Evolutionary conservation across 805 yeast genomes (phyloP).

Genomic region (Wickerhamomyces tratensis): DNA sequence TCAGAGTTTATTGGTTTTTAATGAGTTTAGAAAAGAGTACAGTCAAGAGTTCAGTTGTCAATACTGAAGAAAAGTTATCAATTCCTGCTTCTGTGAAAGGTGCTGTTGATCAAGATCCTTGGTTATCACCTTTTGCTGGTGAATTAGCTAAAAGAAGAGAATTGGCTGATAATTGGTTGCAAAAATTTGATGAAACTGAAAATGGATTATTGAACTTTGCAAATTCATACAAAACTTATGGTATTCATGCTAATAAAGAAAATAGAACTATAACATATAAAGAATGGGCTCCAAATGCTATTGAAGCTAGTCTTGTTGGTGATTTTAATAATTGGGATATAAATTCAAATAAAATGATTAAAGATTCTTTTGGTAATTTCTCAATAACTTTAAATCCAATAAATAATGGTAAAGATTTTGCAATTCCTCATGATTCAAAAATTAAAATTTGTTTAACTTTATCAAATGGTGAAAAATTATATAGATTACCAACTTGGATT

Average conservation of each 20-base stretch:
- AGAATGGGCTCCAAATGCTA: conserved; percentile 91
- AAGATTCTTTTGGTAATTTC: conserved; percentile 69
- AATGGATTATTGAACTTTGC: conserved; percentile 66
- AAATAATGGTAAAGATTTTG: conserved; percentile 35
- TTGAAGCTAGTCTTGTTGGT: conserved; percentile 69
- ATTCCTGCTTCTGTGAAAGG: conserved; percentile 37
- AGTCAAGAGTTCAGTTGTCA: no score
- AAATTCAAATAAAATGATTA: conserved; percentile 40
- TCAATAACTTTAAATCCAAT: conserved; percentile 45
- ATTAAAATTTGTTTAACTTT: conserved; percentile 61
- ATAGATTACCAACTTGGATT: conserved; percentile 86
- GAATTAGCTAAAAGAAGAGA: conserved; percentile 61
- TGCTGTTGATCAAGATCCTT: conserved; percentile 72
- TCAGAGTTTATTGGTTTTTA: no score
- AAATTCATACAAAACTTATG: conserved; percentile 65
- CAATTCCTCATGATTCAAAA: conserved; percentile 75
- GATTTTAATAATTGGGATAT: conserved; percentile 86
- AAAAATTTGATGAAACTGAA: conserved; percentile 43
- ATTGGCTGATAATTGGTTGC: conserved; percentile 55
- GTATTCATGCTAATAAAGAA: conserved; percentile 51
- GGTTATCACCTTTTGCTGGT: conserved; percentile 70
- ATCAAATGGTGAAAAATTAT: conserved; percentile 61
- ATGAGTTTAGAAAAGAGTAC: no score
- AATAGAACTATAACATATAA: conserved; percentile 50
- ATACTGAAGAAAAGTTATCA: conserved; percentile 3